A percentile compares a stretch with the other conserved stretches of the same genome.
Evolutionary conservation across 2,329 filamentous ascomycete genomes (phyloP).

Genomic region (Talaromyces verruculosus): DNA sequence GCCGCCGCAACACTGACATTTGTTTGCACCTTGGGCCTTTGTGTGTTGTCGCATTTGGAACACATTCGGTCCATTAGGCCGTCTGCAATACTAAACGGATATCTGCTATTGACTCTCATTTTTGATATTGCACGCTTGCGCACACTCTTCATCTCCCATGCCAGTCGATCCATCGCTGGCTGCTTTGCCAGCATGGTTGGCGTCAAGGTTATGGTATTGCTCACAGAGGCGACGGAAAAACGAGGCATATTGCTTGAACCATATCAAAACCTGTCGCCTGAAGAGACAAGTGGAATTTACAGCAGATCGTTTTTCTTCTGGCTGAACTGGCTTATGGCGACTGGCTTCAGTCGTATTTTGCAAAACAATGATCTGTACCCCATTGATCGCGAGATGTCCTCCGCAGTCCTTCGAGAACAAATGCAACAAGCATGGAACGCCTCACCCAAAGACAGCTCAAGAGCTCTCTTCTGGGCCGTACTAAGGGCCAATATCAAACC

Average conservation of each 20-base stretch:
- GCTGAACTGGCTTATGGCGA: slow-evolving; percentile 49
- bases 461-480: slow-evolving; percentile 18
- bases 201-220: slow-evolving; percentile 42
- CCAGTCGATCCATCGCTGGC: slow-evolving; percentile 9
- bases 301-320: slow-evolving; percentile 50
- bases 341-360: slow-evolving; percentile 36
- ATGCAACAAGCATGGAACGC: slow-evolving; percentile 14
- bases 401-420: not conserved
- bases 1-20: slow-evolving; percentile 31
- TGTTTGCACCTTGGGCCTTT: slow-evolving; percentile 34
- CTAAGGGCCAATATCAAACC: slow-evolving; percentile 14
- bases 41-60: slow-evolving; percentile 30
- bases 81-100: slow-evolving; percentile 35
- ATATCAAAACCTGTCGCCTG: slow-evolving; percentile 43
- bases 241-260: slow-evolving; percentile 34
- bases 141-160: slow-evolving; percentile 28
- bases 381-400: slow-evolving; percentile 19
- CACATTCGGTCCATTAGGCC: slow-evolving; percentile 31
- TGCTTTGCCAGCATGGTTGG: slow-evolving; percentile 28
- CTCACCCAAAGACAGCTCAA: not conserved
- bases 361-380: slow-evolving; percentile 13
- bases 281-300: slow-evolving; percentile 51
- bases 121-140: slow-evolving; percentile 45
- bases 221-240: slow-evolving; percentile 46
- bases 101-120: slow-evolving; percentile 43